Conservation (phyloP, 2,329 filamentous ascomycete genomes). For the Colletotrichum karsti region DNA sequence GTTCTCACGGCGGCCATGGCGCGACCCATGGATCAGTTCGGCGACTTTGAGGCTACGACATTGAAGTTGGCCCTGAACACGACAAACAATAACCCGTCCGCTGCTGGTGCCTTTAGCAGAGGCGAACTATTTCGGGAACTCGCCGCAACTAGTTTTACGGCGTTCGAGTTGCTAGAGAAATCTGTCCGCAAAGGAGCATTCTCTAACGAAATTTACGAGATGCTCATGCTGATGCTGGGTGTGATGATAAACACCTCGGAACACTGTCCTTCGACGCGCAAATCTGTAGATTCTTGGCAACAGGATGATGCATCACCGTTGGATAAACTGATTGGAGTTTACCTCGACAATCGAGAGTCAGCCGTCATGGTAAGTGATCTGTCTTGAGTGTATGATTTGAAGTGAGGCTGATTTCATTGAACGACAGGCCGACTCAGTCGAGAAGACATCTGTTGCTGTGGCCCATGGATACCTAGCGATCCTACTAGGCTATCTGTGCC, state of each 20-base stretch:
- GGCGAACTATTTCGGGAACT: slow-evolving; percentile 60
- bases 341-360: slow-evolving; percentile 71
- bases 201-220: slow-evolving; percentile 65
- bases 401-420: background rate
- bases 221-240: slow-evolving; percentile 80
- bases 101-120: slow-evolving; percentile 76
- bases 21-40: slow-evolving; percentile 44
- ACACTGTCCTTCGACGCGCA: slow-evolving; percentile 71
- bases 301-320: slow-evolving; percentile 56
- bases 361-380: slow-evolving; percentile 70
- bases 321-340: slow-evolving; percentile 69
- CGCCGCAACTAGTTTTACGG: slow-evolving; percentile 57
- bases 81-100: slow-evolving; percentile 79
- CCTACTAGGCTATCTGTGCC: slow-evolving; percentile 81
- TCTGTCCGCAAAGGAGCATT: slow-evolving; percentile 59
- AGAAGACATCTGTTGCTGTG: slow-evolving; percentile 83
- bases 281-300: slow-evolving; percentile 37
- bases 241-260: slow-evolving; percentile 90
- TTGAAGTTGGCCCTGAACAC: slow-evolving; percentile 83
- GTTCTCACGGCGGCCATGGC: slow-evolving; percentile 50
- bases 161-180: slow-evolving; percentile 57
- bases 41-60: slow-evolving; percentile 54
- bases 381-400: background rate
- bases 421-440: slow-evolving; percentile 70
- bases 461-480: slow-evolving; percentile 88